Conservation (phyloP, 2,329 filamentous ascomycete genomes). For the Westerdykella sp. region DNA sequence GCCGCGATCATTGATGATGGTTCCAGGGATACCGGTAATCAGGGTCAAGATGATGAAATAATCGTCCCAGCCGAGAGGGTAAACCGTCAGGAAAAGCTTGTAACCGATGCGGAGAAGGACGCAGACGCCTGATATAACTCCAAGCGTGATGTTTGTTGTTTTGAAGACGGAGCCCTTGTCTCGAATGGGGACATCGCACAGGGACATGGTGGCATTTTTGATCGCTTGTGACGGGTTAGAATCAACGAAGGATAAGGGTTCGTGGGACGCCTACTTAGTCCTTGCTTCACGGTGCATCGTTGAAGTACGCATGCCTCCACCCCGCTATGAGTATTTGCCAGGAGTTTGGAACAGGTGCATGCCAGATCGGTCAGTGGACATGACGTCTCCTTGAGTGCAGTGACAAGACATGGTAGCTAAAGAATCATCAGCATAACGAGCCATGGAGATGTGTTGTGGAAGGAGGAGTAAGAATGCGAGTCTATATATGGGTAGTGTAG, state of each 20-base stretch:
- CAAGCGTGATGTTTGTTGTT: slow-evolving; percentile 30
- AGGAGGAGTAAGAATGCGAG: too few relatives aligned
- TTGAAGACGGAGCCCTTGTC: slow-evolving; percentile 30
- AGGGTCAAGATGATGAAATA: slow-evolving; percentile 20
- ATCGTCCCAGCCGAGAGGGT: slow-evolving; percentile 38
- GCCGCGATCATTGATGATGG: slow-evolving; percentile 20
- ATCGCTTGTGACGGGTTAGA: slow-evolving; percentile 22
- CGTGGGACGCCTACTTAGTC: slow-evolving; percentile 7
- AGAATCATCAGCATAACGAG: slow-evolving; percentile 3
- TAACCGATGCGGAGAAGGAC: slow-evolving; percentile 35
- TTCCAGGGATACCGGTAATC: slow-evolving; percentile 18
- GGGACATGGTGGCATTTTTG: slow-evolving; percentile 39
- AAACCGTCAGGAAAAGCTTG: slow-evolving; percentile 30
- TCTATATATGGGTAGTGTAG: not conserved
- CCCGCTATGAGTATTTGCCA: slow-evolving; percentile 4
- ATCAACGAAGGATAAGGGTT: not conserved
- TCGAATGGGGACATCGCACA: slow-evolving; percentile 37
- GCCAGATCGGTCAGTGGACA: slow-evolving; percentile 9
- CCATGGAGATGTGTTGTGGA: too few relatives aligned
- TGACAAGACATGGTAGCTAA: slow-evolving; percentile 11
- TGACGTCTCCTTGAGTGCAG: slow-evolving; percentile 7
- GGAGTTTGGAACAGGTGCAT: slow-evolving; percentile 12
- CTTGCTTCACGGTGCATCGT: slow-evolving; percentile 9
- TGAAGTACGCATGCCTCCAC: slow-evolving; percentile 10
- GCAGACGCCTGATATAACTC: slow-evolving; percentile 29